A percentile compares a stretch with the other conserved stretches of the same genome.
phyloP scores from a whole-genome alignment of 768 basidiomycete genomes.

The Megacollybia marginata region DNA sequence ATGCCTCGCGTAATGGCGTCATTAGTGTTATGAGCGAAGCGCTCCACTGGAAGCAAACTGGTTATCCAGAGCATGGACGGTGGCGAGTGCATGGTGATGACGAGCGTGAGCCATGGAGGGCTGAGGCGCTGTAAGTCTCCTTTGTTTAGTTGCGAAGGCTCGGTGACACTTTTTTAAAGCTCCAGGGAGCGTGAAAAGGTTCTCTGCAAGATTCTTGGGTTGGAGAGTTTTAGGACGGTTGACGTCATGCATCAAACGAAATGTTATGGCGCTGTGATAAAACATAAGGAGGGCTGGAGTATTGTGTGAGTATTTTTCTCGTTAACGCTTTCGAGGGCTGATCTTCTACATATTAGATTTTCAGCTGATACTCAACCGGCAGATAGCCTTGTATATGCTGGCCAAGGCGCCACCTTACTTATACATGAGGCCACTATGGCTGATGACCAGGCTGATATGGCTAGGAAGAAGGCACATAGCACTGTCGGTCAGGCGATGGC shows the following conservation, averaged over 20 bases:
- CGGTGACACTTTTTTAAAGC: conserved; percentile 23
- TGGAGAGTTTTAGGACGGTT: conserved; percentile 58
- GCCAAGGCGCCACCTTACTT: conserved; percentile 63
- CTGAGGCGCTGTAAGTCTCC: conserved; percentile 27
- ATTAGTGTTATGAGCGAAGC: conserved; percentile 49
- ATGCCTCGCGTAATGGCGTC: conserved; percentile 34
- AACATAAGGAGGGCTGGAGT: conserved; percentile 69
- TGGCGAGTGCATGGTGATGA: conserved; percentile 33
- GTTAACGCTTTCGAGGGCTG: conserved; percentile 29
- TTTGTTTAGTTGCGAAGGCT: not conserved
- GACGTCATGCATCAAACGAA: conserved; percentile 66
- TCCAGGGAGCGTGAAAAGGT: conserved; percentile 31
- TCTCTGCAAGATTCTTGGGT: conserved; percentile 45
- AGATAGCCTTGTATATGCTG: conserved; percentile 56
- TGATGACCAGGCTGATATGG: conserved; percentile 73
- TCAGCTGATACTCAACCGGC: conserved; percentile 89
- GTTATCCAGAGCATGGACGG: conserved; percentile 29
- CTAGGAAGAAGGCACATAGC: conserved; percentile 73
- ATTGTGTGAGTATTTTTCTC: conserved; percentile 53
- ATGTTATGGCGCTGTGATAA: conserved; percentile 67
- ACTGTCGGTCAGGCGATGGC: conserved; percentile 86
- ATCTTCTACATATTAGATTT: conserved; percentile 46
- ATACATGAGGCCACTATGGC: conserved; percentile 95
- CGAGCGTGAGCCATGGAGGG: conserved; percentile 33
- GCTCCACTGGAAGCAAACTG: conserved; percentile 37